Base-by-base conservation (phyloP, 2,329 filamentous ascomycete genomes). In the Colletotrichum nymphaeae region DNA sequence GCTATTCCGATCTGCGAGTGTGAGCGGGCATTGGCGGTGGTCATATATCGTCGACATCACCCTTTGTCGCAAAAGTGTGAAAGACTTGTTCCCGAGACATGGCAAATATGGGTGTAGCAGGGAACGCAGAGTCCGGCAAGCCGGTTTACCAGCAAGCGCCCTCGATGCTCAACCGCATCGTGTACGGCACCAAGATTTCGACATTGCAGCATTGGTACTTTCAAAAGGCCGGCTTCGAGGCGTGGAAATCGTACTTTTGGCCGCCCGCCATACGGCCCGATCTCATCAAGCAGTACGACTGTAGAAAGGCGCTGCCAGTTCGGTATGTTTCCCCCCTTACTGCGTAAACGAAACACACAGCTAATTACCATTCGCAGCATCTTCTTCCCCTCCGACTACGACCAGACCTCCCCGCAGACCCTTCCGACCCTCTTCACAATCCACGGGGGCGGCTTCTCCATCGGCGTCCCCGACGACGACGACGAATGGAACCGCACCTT, bases 391-490 rank as follows among this genome's bases (percentile, higher is more conserved):
- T 75, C 77, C 1, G 75, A 74, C 46, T 80, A 84, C 74, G 79
- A 83, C 75, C 75, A 76, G 57, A 76, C 78, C 3, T 78, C 78
- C 0, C 76, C 78, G 8, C 55, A 74, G 0, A 78, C 77, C 7
- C 79, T 85, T 9, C 86, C 87, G 1, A 80, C 85, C 2, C 81
- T 88, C 58, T 80, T 90, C 57, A 83, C 86, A 67, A 83, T 89
- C 75, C 88, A 90, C 75, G 88, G 88, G 67, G 87, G 88, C 71
- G 87, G 86, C 52, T 88, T 87, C 76, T 80, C 81, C 32, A 32
- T 89, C 56, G 83, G 85, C 78, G 76, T 82, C 24, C 83, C 87
- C 1, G 71, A 79, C 60, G 78, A 85, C 56, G 86, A 88, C 75
- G 86, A 88, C 78, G 75, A 76, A n/a, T 87, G 87, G 81, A 88